Base-by-base conservation (phyloP, 371 early-diverging fungal genomes). In the Mortierella sp. region DNA sequence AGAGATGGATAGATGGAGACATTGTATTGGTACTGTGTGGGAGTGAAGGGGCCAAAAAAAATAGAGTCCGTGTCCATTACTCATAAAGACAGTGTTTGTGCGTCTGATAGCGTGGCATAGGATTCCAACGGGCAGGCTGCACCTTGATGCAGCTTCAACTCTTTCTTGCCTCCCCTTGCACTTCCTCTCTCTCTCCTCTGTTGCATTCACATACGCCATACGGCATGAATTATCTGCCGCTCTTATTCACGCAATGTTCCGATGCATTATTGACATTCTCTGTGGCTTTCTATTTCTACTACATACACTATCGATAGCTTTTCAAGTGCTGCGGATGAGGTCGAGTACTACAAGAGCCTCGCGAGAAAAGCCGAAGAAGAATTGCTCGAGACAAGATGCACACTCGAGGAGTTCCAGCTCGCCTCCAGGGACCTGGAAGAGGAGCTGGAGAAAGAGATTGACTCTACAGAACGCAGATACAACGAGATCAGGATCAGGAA, bases 381-480 rank as follows among this genome's bases (percentile, higher is more conserved):
- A 2, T 72, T 92, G 65, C 85, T 81, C 43, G 91, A 92, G 37
- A 91, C 92, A n/a, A 86, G 88, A 58, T 85, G 85, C 40, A 87
- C 89, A 13, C 71, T 92, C 41, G 92, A 92, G 64, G 92, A 92
- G 68, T 91, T 91, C 64, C 92, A 92, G 74, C 78, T 86, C 4
- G 89, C 91, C 14, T 90, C 91, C 64, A 88, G 89, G 52, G 92
- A 92, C 72, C 66, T 91, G 24, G 92, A 92, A 86, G 92, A 91
- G 71, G 92, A 91, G 64, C 86, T 92, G 2, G 90, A 91, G 64
- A 89, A 89, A 66, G 91, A 92, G 71, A 74, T 92, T 9, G 90
- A 91, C 58, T 86, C 89, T 43, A 91, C 91, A 8, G 92, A 92
- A 75, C 90, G 89, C 55, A 88, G 87, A 16, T 90, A 88, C 71